A percentile compares a stretch with the other conserved stretches of the same genome.
Conservation (phyloP, 1,139 yeast species). For the Blastobotrys illinoisensis region DNA sequence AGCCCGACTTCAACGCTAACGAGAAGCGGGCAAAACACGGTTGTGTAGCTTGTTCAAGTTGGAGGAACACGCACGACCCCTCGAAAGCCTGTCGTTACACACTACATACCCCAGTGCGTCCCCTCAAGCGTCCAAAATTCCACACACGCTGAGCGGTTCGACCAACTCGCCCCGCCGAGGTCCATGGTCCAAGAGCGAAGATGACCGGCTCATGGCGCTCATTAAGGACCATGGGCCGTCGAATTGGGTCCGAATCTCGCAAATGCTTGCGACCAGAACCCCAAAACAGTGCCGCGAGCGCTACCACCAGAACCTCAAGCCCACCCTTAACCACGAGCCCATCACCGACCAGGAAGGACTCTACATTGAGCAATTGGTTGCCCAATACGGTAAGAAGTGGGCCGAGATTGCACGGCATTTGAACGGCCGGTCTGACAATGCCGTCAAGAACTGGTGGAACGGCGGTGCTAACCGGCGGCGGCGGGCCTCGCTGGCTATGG, state of each 20-base stretch:
- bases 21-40: no score
- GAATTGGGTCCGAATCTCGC: conserved; percentile 86
- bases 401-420: conserved; percentile 88
- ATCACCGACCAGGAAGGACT: conserved; percentile 82
- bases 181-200: conserved; percentile 90
- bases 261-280: conserved; percentile 66
- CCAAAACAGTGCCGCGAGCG: conserved; percentile 93
- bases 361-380: conserved; percentile 72
- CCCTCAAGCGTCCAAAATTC: not conserved
- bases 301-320: conserved; percentile 87
- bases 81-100: not conserved
- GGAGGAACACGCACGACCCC: not conserved
- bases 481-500: conserved; percentile 39
- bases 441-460: conserved; percentile 96
- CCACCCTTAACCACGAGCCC: conserved; percentile 73
- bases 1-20: no score
- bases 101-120: not conserved
- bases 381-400: conserved; percentile 83
- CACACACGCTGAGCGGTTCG: not conserved
- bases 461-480: conserved; percentile 82
- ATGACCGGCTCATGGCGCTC: conserved; percentile 61
- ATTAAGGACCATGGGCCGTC: conserved; percentile 75
- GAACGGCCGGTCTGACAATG: conserved; percentile 83
- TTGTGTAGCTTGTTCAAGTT: not conserved
- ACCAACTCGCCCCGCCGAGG: conserved; percentile 46